Percentiles rank a stretch among this genome's conserved stretches.
These are phyloP conservation scores for Pythium coloratum DNA, from an alignment of 352 stramenopile genomes.

Conservation along the genomic window DNA sequence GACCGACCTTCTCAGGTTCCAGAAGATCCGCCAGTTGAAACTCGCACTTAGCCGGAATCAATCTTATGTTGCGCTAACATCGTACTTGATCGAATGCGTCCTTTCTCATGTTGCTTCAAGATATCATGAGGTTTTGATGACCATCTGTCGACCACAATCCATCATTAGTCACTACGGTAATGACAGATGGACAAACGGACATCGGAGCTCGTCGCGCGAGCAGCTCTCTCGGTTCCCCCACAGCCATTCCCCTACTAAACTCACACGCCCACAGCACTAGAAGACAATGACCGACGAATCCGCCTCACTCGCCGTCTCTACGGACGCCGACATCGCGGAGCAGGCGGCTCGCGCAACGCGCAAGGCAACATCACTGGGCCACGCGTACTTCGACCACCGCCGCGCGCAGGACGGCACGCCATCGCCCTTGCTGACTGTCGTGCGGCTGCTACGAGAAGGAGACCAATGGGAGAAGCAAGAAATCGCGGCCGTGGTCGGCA, in stretches of 20 bases:
- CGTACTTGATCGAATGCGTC: not conserved
- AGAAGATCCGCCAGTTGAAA: not conserved
- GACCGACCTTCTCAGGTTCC: not conserved
- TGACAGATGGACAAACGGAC: not conserved
- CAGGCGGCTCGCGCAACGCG: not conserved
- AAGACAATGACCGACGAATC: not conserved
- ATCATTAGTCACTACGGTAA: not conserved
- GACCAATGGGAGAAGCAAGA: constrained; percentile 1
- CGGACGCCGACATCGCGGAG: not conserved
- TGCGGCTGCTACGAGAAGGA: not conserved
- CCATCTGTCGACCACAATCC: not conserved
- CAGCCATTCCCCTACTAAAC: not conserved
- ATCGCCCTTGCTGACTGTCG: not conserved
- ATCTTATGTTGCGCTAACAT: not conserved
- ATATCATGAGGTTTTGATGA: not conserved
- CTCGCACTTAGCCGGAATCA: not conserved
- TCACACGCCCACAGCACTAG: not conserved
- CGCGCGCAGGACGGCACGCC: not conserved
- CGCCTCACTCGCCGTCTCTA: not conserved
- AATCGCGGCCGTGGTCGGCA: not conserved
- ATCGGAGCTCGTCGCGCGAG: not conserved
- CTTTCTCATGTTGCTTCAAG: not conserved
- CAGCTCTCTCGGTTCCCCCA: not conserved
- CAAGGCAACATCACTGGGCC: not conserved
- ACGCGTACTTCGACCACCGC: not conserved